Base-by-base conservation (phyloP, 176 grass and related monocot species). In the Oryza glaberrima region DNA sequence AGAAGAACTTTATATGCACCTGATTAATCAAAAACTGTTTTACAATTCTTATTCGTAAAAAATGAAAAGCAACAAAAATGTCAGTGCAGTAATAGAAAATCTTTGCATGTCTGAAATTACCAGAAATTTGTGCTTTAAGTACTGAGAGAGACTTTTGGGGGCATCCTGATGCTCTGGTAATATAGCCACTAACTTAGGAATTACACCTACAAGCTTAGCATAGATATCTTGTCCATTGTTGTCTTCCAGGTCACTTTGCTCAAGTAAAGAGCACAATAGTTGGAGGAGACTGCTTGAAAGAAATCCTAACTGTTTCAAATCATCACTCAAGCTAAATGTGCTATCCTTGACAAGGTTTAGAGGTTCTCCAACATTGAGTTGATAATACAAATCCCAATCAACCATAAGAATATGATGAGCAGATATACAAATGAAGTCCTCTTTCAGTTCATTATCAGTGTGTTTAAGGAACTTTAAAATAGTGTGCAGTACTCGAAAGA, bases 381-480 rank as follows among this genome's bases (percentile, higher is more conserved):
- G 83, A 79, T 75, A 38, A 38, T 85, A 87, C 41, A 80, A 83
- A 89, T 85, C 74, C 88, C 91, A 89, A 32, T 72, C 74, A 70
- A 98, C 81, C 13, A 83, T 95, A 20, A 81, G 73, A 81, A 98
- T 83, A 84, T 88, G 89, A 71, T 86, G 73, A 58, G 88, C 60
- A 52, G 83, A 90, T 68, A 95, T 49, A 69, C 56, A 75, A 48
- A 73, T 88, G 72, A 88, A 98, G 25, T 90, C 82, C 16, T 76
- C 72, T 88, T 86, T 77, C 81, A 98, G 66, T 26, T 86, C 78
- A 85, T 72, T 78, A 19, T 81, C 75, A 60, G 22, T 77, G 54
- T 83, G 78, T 84, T 95, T 98, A 70, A 95, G 80, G 65, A 86
- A 90, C 89, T 98, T 98, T 54, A 85, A 19, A 68, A 93, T 92